Evolutionary conservation across 139 green algal genomes (phyloP).

Genomic region (Chara braunii): DNA sequence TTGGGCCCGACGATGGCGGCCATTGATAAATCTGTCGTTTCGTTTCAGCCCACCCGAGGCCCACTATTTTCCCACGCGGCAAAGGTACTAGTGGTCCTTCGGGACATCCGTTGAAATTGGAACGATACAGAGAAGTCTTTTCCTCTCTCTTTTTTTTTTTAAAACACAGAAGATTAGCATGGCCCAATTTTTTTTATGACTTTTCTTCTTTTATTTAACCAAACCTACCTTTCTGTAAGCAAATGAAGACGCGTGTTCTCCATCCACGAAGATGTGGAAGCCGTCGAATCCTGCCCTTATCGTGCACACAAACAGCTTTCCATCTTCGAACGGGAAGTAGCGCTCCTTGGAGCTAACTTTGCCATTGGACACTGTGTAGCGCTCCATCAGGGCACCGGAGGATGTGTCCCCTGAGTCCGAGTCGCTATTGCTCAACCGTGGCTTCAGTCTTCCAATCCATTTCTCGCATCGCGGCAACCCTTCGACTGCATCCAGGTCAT

Average conservation of each 20-base stretch:
- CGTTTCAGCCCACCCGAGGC: too few relatives aligned
- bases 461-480: conserved; percentile 25
- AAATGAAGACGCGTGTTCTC: conserved; percentile 32
- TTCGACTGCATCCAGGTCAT: conserved; percentile 37
- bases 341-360: conserved; percentile 21
- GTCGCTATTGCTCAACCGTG: neutral
- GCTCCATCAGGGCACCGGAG: neutral
- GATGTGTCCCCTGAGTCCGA: conserved; percentile 6
- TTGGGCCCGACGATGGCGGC: too few relatives aligned
- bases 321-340: conserved; percentile 16
- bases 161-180: too few relatives aligned
- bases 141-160: too few relatives aligned
- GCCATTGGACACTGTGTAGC: neutral
- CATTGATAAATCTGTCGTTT: too few relatives aligned
- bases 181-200: too few relatives aligned
- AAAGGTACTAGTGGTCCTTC: too few relatives aligned
- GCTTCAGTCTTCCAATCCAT: conserved; percentile 9
- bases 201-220: too few relatives aligned
- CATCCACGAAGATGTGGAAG: conserved; percentile 31
- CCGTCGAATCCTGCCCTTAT: conserved; percentile 28
- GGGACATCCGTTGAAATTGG: too few relatives aligned
- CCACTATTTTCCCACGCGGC: too few relatives aligned
- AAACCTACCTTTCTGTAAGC: conserved; percentile 29
- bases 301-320: conserved; percentile 23
- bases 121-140: too few relatives aligned